Evolutionary conservation across 371 early-diverging fungal species (phyloP).

Genomic region (Mucor plumbeus): DNA sequence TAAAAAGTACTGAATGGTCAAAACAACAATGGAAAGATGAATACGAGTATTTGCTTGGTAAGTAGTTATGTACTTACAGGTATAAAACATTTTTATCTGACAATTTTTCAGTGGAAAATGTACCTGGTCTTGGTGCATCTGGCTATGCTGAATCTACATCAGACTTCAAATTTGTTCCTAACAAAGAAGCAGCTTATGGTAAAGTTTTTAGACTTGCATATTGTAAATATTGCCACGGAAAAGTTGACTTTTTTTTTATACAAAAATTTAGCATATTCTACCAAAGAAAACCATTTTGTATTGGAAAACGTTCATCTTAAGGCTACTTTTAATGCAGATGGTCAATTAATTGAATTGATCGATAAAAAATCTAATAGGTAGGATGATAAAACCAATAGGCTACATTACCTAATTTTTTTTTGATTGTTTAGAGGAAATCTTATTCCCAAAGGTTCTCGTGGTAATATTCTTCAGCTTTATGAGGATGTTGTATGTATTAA

Average conservation of each 20-base stretch:
- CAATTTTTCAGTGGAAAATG: constrained; percentile 31
- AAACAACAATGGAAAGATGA: constrained; percentile 52
- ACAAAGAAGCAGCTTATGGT: constrained; percentile 30
- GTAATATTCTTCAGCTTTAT: constrained; percentile 83
- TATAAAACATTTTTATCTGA: neutral
- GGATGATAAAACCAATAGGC: no score
- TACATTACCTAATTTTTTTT: no score
- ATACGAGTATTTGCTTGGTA: constrained; percentile 57
- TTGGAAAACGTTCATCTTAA: constrained; percentile 76
- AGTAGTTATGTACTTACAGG: neutral
- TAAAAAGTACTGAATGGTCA: constrained; percentile 30
- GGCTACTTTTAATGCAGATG: constrained; percentile 72
- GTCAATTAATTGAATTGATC: constrained; percentile 70
- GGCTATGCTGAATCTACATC: constrained; percentile 22
- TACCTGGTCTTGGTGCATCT: constrained; percentile 41
- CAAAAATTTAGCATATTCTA: constrained; percentile 33
- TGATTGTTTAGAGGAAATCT: constrained; percentile 65
- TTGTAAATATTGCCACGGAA: neutral
- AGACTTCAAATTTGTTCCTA: constrained; percentile 15
- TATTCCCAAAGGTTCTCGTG: constrained; percentile 64
- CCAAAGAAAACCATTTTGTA: constrained; percentile 46
- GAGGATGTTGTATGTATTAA: constrained; percentile 75
- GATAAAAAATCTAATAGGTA: constrained; percentile 62
- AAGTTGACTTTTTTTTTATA: neutral
- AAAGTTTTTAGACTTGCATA: neutral